Base-by-base conservation (phyloP, 2,329 filamentous ascomycete genomes). In the Hypoxylon sp. region DNA sequence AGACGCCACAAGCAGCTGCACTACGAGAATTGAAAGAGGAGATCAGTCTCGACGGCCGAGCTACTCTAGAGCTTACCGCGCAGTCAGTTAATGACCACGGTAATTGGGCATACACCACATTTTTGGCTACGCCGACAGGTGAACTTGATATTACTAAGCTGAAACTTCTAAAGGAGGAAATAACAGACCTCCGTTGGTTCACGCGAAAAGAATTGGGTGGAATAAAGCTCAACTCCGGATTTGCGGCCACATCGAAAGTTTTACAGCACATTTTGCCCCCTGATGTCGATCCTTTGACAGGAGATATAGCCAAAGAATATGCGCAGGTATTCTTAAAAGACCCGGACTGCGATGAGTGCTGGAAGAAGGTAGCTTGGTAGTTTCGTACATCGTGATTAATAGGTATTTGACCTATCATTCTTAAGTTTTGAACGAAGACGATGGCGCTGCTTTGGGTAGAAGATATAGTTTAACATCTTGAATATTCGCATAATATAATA, bases 41-140 rank as follows among this genome's bases (percentile, higher is more conserved):
- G 39, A 56, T 54, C 3, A 61, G 65, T 17, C 24, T 67, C 10
- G 19, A 44, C 3, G 4, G n/a, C 11, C n/a, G n/a, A 8, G 44
- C 55, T 10, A 10, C 19, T 10, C 9, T 61, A 10, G 22, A 6
- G 5, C 50, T 24, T 3, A 53, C 10, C 1, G 46, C 14, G 3
- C 0, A 14, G 2, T 11, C 13, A 2, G 2, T 19, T 4, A 9
- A 51, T 10, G 56, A 68, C 29, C 61, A 65, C 3, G 61, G 46
- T 8, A n/a, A 13, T 5, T 68, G 65, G 60, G 19, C 1, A 3
- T 61, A 68, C 22, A 52, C 44, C 9, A 61, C 56, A 3, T 33
- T 47, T 13, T 29, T 57, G 3, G 56, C 65, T 13, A 33, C 6
- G 14, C 47, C 46, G 17, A 46, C 5, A 1, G 10, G 13, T 1